Conservation (phyloP, 768 basidiomycete genomes). For the Pisolithus marmoratus region DNA sequence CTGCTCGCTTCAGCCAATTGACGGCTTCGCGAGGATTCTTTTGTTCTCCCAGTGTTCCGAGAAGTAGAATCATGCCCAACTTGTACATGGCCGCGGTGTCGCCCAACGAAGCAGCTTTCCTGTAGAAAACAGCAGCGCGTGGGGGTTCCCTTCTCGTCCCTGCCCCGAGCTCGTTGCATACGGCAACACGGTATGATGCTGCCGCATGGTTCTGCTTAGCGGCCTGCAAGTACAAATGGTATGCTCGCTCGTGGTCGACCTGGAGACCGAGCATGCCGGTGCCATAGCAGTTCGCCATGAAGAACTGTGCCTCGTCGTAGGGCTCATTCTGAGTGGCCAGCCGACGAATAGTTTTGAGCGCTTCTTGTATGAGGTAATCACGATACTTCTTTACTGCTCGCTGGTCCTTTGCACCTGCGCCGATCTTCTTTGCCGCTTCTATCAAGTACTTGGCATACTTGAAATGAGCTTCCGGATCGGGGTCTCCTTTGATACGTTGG, state of each 20-base stretch:
- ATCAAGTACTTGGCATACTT: slow-evolving; percentile 98
- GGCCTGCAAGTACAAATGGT: slow-evolving; percentile 94
- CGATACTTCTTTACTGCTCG: slow-evolving; percentile 87
- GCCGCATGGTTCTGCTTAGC: slow-evolving; percentile 95
- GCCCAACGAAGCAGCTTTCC: slow-evolving; percentile 92
- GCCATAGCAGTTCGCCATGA: slow-evolving; percentile 94
- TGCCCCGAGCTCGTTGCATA: slow-evolving; percentile 98
- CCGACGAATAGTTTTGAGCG: slow-evolving; percentile 87
- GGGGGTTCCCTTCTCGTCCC: slow-evolving; percentile 86
- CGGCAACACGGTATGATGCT: slow-evolving; percentile 93
- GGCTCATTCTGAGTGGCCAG: slow-evolving; percentile 89
- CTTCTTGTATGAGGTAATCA: slow-evolving; percentile 80
- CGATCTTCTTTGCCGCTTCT: slow-evolving; percentile 93
- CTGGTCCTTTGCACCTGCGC: slow-evolving; percentile 65
- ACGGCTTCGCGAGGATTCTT: slow-evolving; percentile 89
- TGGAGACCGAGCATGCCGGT: slow-evolving; percentile 93
- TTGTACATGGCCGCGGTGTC: slow-evolving; percentile 99
- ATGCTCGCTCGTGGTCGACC: slow-evolving; percentile 97
- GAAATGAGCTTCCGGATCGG: slow-evolving; percentile 97
- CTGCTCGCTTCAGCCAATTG: slow-evolving; percentile 91
- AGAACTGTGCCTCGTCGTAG: slow-evolving; percentile 96
- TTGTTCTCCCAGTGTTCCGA: slow-evolving; percentile 76
- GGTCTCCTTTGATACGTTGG: slow-evolving; percentile 93
- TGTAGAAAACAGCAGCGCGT: slow-evolving; percentile 91
- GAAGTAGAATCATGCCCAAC: slow-evolving; percentile 94